Base-by-base conservation (phyloP, 495 filamentous ascomycete species). In the Chaetomium cochliodes region DNA sequence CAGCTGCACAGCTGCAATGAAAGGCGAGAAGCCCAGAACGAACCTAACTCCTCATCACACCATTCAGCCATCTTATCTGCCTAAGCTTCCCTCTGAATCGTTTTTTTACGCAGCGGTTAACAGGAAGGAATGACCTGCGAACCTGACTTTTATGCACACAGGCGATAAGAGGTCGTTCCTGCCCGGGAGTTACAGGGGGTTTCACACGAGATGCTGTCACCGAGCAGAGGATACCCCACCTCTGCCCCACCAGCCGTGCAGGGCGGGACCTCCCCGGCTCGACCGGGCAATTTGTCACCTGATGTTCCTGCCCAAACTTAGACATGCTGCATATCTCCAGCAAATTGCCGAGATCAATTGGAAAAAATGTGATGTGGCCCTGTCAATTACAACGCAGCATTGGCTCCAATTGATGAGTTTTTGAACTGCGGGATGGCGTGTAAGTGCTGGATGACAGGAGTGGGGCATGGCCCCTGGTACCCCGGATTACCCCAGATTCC, bases 401-500 rank as follows among this genome's bases (percentile, higher is more conserved):
- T 58, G 56, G 3, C 15, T n/a, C 18, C 56, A 44, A 25, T 46
- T 46, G 37, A 46, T 13, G 0, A 13, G 16, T 13, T 26, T 54
- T 46, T 42, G 22, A 9, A 44, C 0, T 15, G 6, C 5, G 2
- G 4, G 13, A 5, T 49, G 11, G 2, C 12, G 11, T 22, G 11
- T n/a, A 18, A 13, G 39, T 25, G 60, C 25, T 22, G 25, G n/a
- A 9, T 18, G 41, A 3, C 39, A n/a, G 9, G 52, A 41, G 60
- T 56, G 60, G 60, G 51, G 46, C 60, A 20, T 16, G 39, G 23
- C 30, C 47, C 60, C 57, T 52, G 69, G 37, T 70, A 68, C 69
- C 69, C 69, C 66, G 37, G 67, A 63, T 71, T 67, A 60, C 64
- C 67, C 69, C 69, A 65, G 69, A 69, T 64, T 57, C 60, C 22